A percentile compares a stretch with the other conserved stretches of the same genome.
phyloP scores from a whole-genome alignment of 148 eudicot species.

The Arctostaphylos glauca region DNA sequence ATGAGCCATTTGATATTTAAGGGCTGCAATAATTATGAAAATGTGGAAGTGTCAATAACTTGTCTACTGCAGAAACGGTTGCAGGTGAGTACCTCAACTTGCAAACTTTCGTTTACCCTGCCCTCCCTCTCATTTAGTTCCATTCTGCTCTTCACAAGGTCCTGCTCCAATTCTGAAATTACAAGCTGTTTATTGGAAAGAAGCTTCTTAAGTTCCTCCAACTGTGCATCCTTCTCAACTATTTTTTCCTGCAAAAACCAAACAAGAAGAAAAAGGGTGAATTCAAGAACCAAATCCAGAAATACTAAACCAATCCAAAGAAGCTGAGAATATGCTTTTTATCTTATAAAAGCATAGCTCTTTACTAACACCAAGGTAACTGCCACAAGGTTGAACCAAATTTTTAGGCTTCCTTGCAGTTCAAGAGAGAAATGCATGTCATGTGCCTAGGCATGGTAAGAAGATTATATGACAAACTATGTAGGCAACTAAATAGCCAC shows the following conservation, averaged over 20 bases:
- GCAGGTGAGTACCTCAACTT: constrained; percentile 42
- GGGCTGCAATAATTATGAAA: background rate
- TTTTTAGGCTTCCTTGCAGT: background rate
- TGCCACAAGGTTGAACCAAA: background rate
- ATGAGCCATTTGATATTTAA: constrained; percentile 1
- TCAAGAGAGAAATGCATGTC: background rate
- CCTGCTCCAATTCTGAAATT: constrained; percentile 63
- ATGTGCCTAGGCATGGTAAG: background rate
- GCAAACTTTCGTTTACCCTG: constrained; percentile 35
- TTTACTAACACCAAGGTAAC: background rate
- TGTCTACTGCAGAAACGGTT: constrained; percentile 5
- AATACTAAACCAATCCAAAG: background rate
- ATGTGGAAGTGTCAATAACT: background rate
- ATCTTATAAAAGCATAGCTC: background rate
- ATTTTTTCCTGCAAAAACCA: constrained; percentile 29
- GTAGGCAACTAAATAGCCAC: background rate
- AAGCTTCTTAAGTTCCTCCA: constrained; percentile 53
- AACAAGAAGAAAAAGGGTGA: background rate
- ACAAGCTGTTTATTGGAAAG: constrained; percentile 52
- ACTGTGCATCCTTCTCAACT: constrained; percentile 57
- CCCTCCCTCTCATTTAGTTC: constrained; percentile 57
- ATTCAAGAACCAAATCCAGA: background rate
- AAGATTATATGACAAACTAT: background rate
- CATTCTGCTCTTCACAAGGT: constrained; percentile 43
- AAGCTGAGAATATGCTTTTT: background rate